phyloP scores from a whole-genome alignment of 495 filamentous ascomycete species.

The Haplographium delicatum region DNA sequence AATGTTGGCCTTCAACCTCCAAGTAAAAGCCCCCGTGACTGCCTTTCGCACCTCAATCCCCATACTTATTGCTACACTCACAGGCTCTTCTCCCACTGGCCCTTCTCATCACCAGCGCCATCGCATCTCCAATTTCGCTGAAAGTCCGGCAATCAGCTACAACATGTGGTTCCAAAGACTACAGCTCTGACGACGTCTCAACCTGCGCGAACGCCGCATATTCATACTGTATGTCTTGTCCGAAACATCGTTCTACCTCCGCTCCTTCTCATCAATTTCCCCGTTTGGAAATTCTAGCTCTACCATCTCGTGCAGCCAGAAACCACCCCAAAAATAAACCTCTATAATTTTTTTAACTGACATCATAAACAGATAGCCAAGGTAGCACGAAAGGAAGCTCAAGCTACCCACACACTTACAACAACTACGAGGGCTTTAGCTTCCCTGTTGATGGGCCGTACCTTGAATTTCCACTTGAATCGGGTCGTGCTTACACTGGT shows the following conservation, averaged over 20 bases:
- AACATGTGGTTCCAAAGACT: conserved; percentile 43
- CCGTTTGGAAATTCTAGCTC: too few species aligned
- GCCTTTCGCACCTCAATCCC: too few species aligned
- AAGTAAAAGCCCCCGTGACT: too few species aligned
- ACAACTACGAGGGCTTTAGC: conserved; percentile 62
- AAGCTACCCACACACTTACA: conserved; percentile 56
- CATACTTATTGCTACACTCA: too few species aligned
- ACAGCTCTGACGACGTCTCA: conserved; percentile 37
- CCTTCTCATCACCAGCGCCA: background rate
- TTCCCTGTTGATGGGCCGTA: conserved; percentile 54
- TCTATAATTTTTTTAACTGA: too few species aligned
- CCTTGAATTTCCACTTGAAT: conserved; percentile 59
- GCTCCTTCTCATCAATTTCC: too few species aligned
- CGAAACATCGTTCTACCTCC: conserved; percentile 37
- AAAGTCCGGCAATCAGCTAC: conserved; percentile 24
- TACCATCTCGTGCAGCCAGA: too few species aligned
- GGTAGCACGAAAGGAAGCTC: too few species aligned
- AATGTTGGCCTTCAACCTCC: too few species aligned
- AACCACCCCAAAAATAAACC: too few species aligned
- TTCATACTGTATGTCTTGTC: conserved; percentile 33
- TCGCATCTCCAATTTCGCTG: background rate
- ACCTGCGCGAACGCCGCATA: conserved; percentile 28
- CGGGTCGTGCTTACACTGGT: conserved; percentile 46
- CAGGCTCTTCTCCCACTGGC: conserved; percentile 4
- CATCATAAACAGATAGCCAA: too few species aligned